phyloP scores from a whole-genome alignment of 2,329 filamentous ascomycete genomes.

The Cytospora piceicola region DNA sequence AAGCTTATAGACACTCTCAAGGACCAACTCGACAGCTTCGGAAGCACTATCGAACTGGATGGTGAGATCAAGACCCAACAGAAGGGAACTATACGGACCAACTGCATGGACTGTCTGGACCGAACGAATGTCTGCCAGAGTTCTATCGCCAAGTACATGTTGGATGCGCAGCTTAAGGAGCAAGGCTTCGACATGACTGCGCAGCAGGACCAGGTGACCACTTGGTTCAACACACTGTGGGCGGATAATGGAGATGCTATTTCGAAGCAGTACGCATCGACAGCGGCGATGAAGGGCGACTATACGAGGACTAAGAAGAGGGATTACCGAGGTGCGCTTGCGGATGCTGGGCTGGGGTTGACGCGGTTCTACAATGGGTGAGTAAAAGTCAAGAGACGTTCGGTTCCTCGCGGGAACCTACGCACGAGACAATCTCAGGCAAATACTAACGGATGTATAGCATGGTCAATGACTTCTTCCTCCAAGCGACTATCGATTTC shows the following conservation, averaged over 20 bases:
- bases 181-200: slow-evolving; percentile 77
- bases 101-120: slow-evolving; percentile 98
- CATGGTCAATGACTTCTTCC: slow-evolving; percentile 97
- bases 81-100: slow-evolving; percentile 82
- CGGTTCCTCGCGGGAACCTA: background rate
- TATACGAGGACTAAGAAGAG: slow-evolving; percentile 91
- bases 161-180: slow-evolving; percentile 77
- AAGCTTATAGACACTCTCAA: slow-evolving; percentile 73
- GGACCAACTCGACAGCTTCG: slow-evolving; percentile 68
- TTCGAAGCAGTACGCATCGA: slow-evolving; percentile 93
- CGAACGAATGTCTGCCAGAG: slow-evolving; percentile 96
- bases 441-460: slow-evolving; percentile 54
- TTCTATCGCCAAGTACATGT: slow-evolving; percentile 80
- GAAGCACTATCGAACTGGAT: slow-evolving; percentile 66
- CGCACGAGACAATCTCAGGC: background rate
- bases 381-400: slow-evolving; percentile 34
- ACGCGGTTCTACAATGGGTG: slow-evolving; percentile 73
- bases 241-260: slow-evolving; percentile 97
- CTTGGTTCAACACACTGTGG: slow-evolving; percentile 97
- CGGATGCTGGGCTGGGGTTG: slow-evolving; percentile 86
- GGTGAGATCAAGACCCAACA: slow-evolving; percentile 57
- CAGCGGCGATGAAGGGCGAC: slow-evolving; percentile 93
- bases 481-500: slow-evolving; percentile 93
- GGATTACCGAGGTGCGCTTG: slow-evolving; percentile 87
- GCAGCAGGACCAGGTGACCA: slow-evolving; percentile 75